Base-by-base conservation (phyloP, 768 basidiomycete genomes). In the Kwoniella pini region DNA sequence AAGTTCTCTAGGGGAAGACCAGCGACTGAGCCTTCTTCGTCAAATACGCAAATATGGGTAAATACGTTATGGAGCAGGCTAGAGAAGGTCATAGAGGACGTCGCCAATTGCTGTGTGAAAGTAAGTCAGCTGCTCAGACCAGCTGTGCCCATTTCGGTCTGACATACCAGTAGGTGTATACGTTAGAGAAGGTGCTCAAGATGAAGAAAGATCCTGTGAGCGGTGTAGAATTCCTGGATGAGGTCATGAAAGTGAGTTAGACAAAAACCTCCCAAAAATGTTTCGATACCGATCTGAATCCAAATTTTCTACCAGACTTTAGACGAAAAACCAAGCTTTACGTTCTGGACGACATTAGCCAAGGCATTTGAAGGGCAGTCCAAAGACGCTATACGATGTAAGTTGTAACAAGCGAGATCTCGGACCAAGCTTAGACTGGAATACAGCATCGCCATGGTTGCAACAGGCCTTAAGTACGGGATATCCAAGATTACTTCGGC, bases 101-200 rank as follows among this genome's bases (percentile, higher is more conserved):
- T 99, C 84, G 85, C 90, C 1, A 86, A 86, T 51, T 89, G 89
- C 67, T 98, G 96, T 72, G 86, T 92, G 76, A 96, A 97, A 83
- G 91, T 85, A 51, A 53, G 74, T 57, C 0, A 19, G 50, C 13
- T 26, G 13, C 46, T 31, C 10, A 11, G 22, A 1, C 17, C 1
- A 36, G 0, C 27, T 4, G 17, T 24, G n/a, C 4, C 12, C 15
- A 6, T 10, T 31, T 22, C 33, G 40, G 52, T 22, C 38, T 27
- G 36, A 31, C 3, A 48, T 21, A 28, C 19, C 53, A 45, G n/a
- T 54, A 93, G 91, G 91, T 98, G 5, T 95, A 98, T 77, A 89
- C 88, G 0, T 84, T 99, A 4, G 95, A 98, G 79, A 96, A 92
- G 72, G 95, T 98, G 1, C 81, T 98, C 33, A 86, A 84, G 70